Conservation (phyloP, 208 protist genomes). For the Leishmania aethiopica region DNA sequence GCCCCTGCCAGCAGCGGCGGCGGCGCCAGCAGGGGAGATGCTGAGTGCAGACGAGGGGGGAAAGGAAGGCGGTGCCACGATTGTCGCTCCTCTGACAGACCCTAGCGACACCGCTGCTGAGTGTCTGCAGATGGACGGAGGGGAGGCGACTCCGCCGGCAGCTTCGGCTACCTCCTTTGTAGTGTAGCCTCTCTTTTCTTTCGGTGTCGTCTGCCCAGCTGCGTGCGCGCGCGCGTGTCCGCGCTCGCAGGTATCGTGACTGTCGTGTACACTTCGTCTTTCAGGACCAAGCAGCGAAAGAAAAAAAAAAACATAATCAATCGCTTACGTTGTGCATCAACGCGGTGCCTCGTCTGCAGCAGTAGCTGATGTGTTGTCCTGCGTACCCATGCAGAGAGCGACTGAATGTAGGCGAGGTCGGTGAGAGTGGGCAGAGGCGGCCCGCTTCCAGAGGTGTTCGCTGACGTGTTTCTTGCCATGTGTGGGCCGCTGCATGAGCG, state of each 20-base stretch:
- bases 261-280: not conserved
- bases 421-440: not conserved
- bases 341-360: not conserved
- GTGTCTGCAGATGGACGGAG: not conserved
- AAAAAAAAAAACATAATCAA: not conserved
- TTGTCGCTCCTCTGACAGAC: not conserved
- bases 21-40: not conserved
- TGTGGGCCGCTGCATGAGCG: not conserved
- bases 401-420: not conserved
- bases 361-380: not conserved
- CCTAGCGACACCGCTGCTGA: not conserved
- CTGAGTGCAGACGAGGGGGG: not conserved
- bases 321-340: not conserved
- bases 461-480: not conserved
- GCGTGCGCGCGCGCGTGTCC: not conserved
- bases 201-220: not conserved
- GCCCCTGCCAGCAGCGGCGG: not conserved
- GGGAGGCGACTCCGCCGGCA: not conserved
- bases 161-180: not conserved
- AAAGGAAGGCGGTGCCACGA: no score
- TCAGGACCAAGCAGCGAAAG: not conserved
- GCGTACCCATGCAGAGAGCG: not conserved
- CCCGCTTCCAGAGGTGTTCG: not conserved
- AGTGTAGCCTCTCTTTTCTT: not conserved
- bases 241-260: not conserved